phyloP scores from a whole-genome alignment of 2,329 filamentous ascomycete species.

The Ilyonectria destructans region DNA sequence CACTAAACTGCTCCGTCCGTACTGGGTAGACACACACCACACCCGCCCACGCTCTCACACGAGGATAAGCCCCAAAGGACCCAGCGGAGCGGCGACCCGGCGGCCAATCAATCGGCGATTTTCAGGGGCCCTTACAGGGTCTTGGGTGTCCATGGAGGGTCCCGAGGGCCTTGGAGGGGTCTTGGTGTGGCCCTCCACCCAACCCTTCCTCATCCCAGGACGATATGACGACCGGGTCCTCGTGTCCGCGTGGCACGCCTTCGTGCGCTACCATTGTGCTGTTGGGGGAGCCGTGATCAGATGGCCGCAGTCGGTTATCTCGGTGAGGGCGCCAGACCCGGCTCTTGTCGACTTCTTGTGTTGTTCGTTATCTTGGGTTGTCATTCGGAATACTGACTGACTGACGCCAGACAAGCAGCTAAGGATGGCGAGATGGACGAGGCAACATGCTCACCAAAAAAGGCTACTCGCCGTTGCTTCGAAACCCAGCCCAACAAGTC shows the following conservation, averaged over 20 bases:
- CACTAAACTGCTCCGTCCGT: constrained; percentile 6
- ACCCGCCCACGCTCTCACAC: constrained; percentile 9
- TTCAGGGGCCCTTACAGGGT: constrained; percentile 28
- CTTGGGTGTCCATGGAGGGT: not conserved
- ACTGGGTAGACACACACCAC: not conserved
- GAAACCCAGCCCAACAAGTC: constrained; percentile 12
- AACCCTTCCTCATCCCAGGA: not conserved
- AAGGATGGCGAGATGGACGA: constrained; percentile 13
- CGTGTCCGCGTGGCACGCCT: constrained; percentile 34
- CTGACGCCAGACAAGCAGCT: constrained; percentile 6
- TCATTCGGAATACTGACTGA: constrained; percentile 16
- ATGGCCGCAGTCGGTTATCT: constrained; percentile 26
- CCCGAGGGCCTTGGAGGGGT: not conserved
- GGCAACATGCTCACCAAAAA: constrained; percentile 37
- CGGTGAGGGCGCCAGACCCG: constrained; percentile 23
- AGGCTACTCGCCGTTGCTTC: constrained; percentile 43
- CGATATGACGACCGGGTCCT: constrained; percentile 10
- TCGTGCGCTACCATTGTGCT: constrained; percentile 23
- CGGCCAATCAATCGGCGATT: constrained; percentile 22
- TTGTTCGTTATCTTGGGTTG: constrained; percentile 24
- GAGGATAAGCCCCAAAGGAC: constrained; percentile 26
- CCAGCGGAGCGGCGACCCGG: constrained; percentile 20
- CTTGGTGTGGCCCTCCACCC: constrained; percentile 21
- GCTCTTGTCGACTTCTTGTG: constrained; percentile 6
- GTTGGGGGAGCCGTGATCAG: constrained; percentile 22